Evolutionary conservation across 2,329 filamentous ascomycete genomes (phyloP).

Genomic region (Ophiocordyceps polyrhachis-furcata): DNA sequence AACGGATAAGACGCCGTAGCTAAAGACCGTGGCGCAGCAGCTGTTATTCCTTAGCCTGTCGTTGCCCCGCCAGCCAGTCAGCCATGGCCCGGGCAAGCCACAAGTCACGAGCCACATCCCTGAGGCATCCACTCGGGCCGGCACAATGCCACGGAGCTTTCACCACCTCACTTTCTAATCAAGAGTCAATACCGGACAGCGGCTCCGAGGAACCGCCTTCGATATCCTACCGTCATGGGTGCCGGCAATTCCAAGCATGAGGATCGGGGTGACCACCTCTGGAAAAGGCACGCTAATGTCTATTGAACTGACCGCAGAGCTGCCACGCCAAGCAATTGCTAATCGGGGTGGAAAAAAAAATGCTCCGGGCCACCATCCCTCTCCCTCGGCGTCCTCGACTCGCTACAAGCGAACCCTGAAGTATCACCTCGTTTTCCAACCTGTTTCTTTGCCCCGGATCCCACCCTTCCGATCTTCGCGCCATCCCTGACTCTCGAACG

Average conservation of each 20-base stretch:
- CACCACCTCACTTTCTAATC: constrained; percentile 9
- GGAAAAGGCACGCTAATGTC: constrained; percentile 32
- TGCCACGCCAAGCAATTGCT: background rate
- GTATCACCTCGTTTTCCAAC: constrained; percentile 26
- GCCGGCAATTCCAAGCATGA: constrained; percentile 35
- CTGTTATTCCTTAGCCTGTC: background rate
- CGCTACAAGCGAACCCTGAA: constrained; percentile 69
- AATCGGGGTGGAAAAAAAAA: constrained; percentile 5
- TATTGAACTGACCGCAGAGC: background rate
- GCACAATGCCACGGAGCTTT: constrained; percentile 1
- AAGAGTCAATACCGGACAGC: constrained; percentile 6
- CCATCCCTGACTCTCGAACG: background rate
- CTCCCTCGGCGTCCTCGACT: constrained; percentile 66
- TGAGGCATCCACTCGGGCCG: background rate
- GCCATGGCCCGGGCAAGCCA: background rate
- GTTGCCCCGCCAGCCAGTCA: background rate
- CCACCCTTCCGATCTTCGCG: background rate
- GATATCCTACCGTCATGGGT: constrained; percentile 31
- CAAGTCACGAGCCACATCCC: background rate
- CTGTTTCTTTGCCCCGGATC: background rate
- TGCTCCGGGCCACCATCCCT: constrained; percentile 33
- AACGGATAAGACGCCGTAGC: background rate
- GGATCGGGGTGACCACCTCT: constrained; percentile 18
- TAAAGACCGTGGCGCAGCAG: background rate
- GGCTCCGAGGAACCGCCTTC: constrained; percentile 12